Conservation (phyloP, 352 stramenopile genomes). For the Pythium brassicae region DNA sequence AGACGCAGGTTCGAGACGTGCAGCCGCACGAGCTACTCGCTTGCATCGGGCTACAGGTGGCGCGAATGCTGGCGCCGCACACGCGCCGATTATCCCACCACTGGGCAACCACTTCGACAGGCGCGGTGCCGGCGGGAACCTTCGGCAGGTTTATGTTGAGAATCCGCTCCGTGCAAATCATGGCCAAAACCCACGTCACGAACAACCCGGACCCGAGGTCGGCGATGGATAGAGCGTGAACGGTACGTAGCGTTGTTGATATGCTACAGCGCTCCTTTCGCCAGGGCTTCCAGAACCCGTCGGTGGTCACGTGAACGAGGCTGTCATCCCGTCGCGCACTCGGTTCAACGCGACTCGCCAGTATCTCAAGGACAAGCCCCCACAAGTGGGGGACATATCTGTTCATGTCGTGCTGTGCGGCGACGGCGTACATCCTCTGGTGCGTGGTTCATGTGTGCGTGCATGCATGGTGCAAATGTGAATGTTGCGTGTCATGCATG, state of each 20-base stretch:
- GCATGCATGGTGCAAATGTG: not conserved
- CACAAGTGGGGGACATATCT: not conserved
- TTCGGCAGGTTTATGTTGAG: slow-evolving; percentile 1
- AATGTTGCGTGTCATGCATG: not conserved
- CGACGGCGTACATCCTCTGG: not conserved
- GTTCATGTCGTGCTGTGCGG: not conserved
- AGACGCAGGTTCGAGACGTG: too few relatives aligned
- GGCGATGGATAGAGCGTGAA: slow-evolving; percentile 1
- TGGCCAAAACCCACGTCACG: slow-evolving; percentile 6
- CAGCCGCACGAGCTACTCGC: not conserved
- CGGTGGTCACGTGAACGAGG: not conserved
- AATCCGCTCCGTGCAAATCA: not conserved
- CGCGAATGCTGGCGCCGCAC: not conserved
- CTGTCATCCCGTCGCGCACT: not conserved
- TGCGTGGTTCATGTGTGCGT: not conserved
- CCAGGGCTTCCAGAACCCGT: not conserved
- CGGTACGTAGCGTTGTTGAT: slow-evolving; percentile 1
- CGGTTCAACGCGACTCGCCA: not conserved
- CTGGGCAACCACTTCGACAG: not conserved
- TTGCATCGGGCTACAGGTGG: not conserved
- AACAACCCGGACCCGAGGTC: not conserved
- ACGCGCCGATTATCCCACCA: not conserved
- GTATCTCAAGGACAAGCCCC: not conserved
- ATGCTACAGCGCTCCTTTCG: not conserved
- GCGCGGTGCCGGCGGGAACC: slow-evolving; percentile 1